Conservation (phyloP, 2,329 filamentous ascomycete species). For the Colletotrichum salicis region DNA sequence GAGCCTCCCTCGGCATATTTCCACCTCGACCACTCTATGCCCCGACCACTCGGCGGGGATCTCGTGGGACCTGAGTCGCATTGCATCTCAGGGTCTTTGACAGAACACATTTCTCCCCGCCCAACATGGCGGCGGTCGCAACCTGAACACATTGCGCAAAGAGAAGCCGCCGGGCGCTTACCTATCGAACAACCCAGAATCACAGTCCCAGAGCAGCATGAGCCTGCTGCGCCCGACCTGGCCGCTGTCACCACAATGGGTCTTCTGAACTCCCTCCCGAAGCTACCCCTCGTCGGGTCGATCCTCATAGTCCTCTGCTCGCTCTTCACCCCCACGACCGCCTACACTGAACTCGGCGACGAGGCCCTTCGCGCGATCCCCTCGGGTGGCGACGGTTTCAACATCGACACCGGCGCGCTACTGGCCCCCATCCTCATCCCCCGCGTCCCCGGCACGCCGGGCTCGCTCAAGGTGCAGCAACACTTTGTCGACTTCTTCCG, state of each 20-base stretch:
- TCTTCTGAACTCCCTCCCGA: conserved; percentile 27
- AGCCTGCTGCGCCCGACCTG: conserved; percentile 27
- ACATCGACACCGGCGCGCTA: conserved; percentile 79
- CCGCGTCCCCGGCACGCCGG: conserved; percentile 87
- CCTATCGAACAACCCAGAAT: background rate
- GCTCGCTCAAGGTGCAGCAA: conserved; percentile 75
- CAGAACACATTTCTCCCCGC: conserved; percentile 14
- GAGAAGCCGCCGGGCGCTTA: conserved; percentile 18
- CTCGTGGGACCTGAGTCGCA: conserved; percentile 31
- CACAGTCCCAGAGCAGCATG: conserved; percentile 23
- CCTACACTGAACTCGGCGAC: conserved; percentile 73
- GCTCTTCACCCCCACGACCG: conserved; percentile 43
- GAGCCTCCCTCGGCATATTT: conserved; percentile 31
- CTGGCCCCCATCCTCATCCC: conserved; percentile 88
- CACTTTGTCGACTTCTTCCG: conserved; percentile 89
- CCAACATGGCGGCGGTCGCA: conserved; percentile 12
- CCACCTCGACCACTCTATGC: conserved; percentile 15
- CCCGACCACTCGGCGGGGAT: conserved; percentile 28
- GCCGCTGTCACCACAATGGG: conserved; percentile 27
- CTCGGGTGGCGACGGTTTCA: conserved; percentile 78
- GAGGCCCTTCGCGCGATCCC: conserved; percentile 78
- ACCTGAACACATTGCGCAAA: conserved; percentile 16
- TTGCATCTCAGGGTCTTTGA: conserved; percentile 6
- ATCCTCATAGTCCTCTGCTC: conserved; percentile 37
- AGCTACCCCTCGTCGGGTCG: conserved; percentile 34